Conservation (phyloP, 139 green algal species). For the Penium margaritaceum region DNA sequence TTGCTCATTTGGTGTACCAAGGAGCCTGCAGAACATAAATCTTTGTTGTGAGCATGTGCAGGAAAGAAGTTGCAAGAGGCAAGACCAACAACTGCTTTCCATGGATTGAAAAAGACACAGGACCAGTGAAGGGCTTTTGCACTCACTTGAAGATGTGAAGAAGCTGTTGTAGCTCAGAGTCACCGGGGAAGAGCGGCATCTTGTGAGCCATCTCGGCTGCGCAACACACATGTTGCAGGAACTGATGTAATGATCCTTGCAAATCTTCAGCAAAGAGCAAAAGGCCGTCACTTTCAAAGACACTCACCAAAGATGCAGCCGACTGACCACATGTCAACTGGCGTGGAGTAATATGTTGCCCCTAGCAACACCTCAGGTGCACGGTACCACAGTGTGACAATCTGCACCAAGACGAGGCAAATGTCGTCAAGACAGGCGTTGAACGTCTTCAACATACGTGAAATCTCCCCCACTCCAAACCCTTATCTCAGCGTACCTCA, state of each 20-base stretch:
- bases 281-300: background rate
- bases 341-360: constrained; percentile 83
- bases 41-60: background rate
- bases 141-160: constrained; percentile 79
- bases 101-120: too few relatives aligned
- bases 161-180: constrained; percentile 82
- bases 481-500: constrained; percentile 72
- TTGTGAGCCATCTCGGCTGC: constrained; percentile 59
- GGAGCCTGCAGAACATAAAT: constrained; percentile 37
- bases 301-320: constrained; percentile 97
- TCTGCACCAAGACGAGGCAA: too few relatives aligned
- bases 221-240: background rate
- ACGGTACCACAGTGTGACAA: constrained; percentile 97
- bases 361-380: constrained; percentile 95
- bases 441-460: too few relatives aligned
- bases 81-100: too few relatives aligned
- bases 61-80: background rate
- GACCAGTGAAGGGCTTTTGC: background rate
- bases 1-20: constrained; percentile 71
- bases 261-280: background rate
- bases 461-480: too few relatives aligned
- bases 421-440: too few relatives aligned
- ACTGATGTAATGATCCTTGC: background rate
- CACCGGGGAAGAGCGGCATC: constrained; percentile 71
- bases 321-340: constrained; percentile 96